These are phyloP conservation scores for Globisporangium rhizosaccharum DNA, from an alignment of 352 stramenopile species.

Conservation along the genomic window DNA sequence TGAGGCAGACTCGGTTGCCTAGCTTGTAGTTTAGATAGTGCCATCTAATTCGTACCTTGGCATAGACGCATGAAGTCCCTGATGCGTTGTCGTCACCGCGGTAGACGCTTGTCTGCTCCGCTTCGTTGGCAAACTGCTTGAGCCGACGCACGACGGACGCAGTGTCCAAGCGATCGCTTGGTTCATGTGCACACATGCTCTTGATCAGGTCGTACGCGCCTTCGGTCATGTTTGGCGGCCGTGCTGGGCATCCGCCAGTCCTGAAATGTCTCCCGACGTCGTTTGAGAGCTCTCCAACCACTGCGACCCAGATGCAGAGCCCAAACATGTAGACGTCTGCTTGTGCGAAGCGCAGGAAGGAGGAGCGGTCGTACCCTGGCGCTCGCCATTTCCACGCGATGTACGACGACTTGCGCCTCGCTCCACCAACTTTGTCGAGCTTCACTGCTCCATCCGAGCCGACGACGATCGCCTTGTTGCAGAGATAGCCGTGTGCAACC, in stretches of 20 bases:
- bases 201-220: conserved; percentile 1
- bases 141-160: neutral
- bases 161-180: neutral
- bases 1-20: neutral
- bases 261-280: too few relatives aligned
- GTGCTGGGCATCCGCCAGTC: too few relatives aligned
- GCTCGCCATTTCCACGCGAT: neutral
- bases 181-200: neutral
- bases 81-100: neutral
- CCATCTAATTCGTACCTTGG: neutral
- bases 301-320: conserved; percentile 14
- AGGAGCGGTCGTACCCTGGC: conserved; percentile 10
- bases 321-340: conserved; percentile 24
- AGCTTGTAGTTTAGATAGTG: neutral
- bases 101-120: neutral
- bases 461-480: conserved; percentile 7
- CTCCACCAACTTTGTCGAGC: conserved; percentile 8
- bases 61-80: neutral
- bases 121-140: conserved; percentile 1
- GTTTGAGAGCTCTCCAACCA: conserved; percentile 2
- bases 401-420: neutral
- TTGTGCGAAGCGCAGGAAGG: conserved; percentile 1
- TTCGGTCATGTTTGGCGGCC: conserved; percentile 1
- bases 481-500: conserved; percentile 17
- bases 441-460: conserved; percentile 8